phyloP scores from a whole-genome alignment of 257 asterid species.

The Plectranthus barbatus region DNA sequence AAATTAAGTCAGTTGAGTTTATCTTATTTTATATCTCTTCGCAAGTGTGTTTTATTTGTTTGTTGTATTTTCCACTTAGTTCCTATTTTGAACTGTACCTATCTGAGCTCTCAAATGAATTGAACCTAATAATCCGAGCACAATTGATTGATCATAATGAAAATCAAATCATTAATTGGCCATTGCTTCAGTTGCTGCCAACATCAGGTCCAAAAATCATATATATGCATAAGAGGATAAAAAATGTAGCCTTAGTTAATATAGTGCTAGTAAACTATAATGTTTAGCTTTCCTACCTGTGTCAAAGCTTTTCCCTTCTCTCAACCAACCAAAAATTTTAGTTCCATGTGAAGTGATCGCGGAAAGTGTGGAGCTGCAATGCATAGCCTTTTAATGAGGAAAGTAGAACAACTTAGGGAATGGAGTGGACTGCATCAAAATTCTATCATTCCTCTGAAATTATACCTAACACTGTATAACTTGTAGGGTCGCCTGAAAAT shows the following conservation, averaged over 20 bases:
- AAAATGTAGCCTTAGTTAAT: neutral
- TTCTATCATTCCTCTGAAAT: neutral
- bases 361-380: neutral
- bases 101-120: neutral
- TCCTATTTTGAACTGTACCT: neutral
- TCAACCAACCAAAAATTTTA: neutral
- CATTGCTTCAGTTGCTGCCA: neutral
- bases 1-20: neutral
- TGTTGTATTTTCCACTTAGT: neutral
- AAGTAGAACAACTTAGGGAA: neutral
- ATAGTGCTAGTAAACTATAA: neutral
- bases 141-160: neutral
- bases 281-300: neutral
- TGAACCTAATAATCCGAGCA: neutral
- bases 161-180: neutral
- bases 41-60: neutral
- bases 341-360: neutral
- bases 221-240: neutral
- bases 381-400: neutral
- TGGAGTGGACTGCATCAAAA: neutral
- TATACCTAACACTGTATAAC: neutral
- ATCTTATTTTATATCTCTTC: neutral
- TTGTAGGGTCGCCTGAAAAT: constrained; percentile 79
- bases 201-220: neutral
- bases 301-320: neutral